phyloP scores from a whole-genome alignment of 495 filamentous ascomycete genomes.

The Viridothelium virens region DNA sequence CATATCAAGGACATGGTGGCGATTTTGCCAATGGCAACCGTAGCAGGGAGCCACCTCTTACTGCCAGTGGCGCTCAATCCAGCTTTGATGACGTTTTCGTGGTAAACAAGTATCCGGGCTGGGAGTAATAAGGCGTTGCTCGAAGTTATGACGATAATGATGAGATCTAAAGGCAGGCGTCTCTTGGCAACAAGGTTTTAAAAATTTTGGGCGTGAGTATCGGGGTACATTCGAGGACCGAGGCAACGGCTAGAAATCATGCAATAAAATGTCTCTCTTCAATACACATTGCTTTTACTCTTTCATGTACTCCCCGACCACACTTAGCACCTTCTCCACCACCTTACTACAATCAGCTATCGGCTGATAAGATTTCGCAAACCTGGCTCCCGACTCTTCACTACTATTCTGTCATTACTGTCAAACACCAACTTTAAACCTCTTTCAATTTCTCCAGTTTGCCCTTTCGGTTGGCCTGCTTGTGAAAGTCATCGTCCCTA shows the following conservation, averaged over 20 bases:
- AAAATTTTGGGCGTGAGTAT: too few species aligned
- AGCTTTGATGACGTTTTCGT: constrained; percentile 74
- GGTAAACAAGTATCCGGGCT: constrained; percentile 36
- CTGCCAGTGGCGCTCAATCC: constrained; percentile 69
- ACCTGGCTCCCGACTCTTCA: neutral
- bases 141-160: too few species aligned
- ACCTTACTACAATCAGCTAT: neutral
- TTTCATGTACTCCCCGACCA: neutral
- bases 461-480: too few species aligned
- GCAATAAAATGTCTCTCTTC: too few species aligned
- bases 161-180: too few species aligned
- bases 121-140: too few species aligned
- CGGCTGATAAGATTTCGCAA: neutral
- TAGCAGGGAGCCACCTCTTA: constrained; percentile 59
- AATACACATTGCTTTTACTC: neutral
- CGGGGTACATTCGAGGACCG: too few species aligned
- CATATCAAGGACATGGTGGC: constrained; percentile 70
- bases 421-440: neutral
- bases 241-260: too few species aligned
- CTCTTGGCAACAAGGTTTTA: too few species aligned
- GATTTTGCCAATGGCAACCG: constrained; percentile 69
- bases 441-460: neutral
- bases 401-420: neutral
- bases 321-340: neutral
- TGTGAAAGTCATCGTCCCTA: too few species aligned